A percentile compares a stretch with the other conserved stretches of the same genome.
Evolutionary conservation across 2,329 filamentous ascomycete species (phyloP).

Genomic region (Periglandula ipomoeae): DNA sequence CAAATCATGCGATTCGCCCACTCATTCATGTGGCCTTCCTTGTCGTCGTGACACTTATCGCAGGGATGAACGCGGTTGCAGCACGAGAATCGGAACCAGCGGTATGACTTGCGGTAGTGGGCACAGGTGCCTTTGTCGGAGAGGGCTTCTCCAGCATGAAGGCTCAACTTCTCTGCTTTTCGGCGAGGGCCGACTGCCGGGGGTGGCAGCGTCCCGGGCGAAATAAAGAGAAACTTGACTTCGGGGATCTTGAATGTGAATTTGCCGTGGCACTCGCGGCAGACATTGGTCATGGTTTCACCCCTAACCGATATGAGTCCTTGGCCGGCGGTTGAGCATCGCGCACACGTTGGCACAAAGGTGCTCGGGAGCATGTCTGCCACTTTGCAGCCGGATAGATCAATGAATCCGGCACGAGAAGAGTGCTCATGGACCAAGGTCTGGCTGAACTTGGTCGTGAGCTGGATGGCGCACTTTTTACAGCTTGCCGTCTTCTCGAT

Average conservation of each 20-base stretch:
- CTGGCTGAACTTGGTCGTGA: conserved; percentile 49
- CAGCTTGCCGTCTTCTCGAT: conserved; percentile 43
- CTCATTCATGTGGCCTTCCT: conserved; percentile 64
- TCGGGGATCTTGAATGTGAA: conserved; percentile 75
- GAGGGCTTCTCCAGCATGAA: conserved; percentile 47
- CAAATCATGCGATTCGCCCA: conserved; percentile 81
- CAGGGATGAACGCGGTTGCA: conserved; percentile 51
- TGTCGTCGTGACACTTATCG: conserved; percentile 66
- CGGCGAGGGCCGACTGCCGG: conserved; percentile 32
- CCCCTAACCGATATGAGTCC: conserved; percentile 66
- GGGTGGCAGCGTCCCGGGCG: conserved; percentile 38
- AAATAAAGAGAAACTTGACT: conserved; percentile 67
- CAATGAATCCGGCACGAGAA: conserved; percentile 68
- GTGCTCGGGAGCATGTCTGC: conserved; percentile 70
- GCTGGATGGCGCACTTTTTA: conserved; percentile 46
- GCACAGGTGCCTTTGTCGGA: conserved; percentile 43
- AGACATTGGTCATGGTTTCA: conserved; percentile 64
- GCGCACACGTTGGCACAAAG: conserved; percentile 68
- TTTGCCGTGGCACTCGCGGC: conserved; percentile 68
- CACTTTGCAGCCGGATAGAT: conserved; percentile 64
- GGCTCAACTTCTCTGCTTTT: conserved; percentile 44
- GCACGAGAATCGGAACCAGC: conserved; percentile 59
- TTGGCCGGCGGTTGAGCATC: conserved; percentile 61
- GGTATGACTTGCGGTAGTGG: conserved; percentile 50
- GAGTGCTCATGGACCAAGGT: conserved; percentile 67